phyloP scores from a whole-genome alignment of 1,284 basidiomycete genomes.

The Ceratobasidium papillatum region DNA sequence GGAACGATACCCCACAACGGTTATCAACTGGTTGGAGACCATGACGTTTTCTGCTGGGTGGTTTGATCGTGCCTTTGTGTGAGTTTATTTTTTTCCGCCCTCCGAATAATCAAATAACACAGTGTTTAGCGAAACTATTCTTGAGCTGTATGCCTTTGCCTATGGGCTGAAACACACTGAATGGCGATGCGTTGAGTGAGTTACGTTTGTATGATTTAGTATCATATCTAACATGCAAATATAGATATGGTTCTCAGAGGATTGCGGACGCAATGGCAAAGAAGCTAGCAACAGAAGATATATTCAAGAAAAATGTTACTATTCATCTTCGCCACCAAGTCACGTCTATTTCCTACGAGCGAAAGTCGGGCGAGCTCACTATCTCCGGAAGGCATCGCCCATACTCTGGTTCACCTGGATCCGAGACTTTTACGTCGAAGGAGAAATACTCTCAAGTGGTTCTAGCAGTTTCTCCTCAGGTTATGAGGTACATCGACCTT shows the following conservation, averaged over 20 bases:
- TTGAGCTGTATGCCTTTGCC: not conserved
- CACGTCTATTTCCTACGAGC: conserved; percentile 48
- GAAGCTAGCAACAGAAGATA: conserved; percentile 44
- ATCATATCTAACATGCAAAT: not conserved
- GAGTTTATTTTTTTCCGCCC: not conserved
- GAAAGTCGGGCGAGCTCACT: conserved; percentile 44
- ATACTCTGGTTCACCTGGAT: conserved; percentile 30
- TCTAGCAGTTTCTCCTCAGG: conserved; percentile 48
- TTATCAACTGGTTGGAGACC: conserved; percentile 15
- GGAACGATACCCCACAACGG: not conserved
- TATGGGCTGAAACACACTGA: not conserved
- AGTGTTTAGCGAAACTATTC: not conserved
- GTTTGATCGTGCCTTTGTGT: conserved; percentile 32
- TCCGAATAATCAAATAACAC: not conserved
- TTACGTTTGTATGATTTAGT: not conserved
- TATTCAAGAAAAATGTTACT: not conserved
- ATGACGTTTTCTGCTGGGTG: conserved; percentile 5
- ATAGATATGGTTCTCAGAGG: not conserved
- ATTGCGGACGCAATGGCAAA: conserved; percentile 49
- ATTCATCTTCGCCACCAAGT: not conserved
- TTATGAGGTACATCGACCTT: conserved; percentile 45
- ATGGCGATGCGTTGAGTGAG: conserved; percentile 14
- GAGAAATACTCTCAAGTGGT: conserved; percentile 49
- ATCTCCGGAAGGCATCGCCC: conserved; percentile 42
- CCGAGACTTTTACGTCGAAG: conserved; percentile 30